Percentiles rank a stretch among this genome's conserved stretches.
Evolutionary conservation across 148 eudicot genomes (phyloP).

Genomic region (Vaccinium vitisidaea): DNA sequence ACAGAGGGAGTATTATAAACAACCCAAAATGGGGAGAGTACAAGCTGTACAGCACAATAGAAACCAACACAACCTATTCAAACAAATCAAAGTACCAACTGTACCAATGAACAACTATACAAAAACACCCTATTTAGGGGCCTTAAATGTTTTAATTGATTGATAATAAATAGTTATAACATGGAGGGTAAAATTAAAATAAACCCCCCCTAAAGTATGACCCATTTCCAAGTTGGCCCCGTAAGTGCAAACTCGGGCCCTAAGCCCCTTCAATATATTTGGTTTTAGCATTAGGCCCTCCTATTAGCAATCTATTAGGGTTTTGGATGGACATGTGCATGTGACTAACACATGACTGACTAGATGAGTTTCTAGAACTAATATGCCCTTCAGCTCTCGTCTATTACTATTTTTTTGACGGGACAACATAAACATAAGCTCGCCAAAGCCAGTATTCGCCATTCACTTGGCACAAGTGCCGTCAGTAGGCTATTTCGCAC

Average conservation of each 20-base stretch:
- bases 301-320: neutral
- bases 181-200: neutral
- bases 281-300: neutral
- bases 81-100: no score
- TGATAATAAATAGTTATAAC: no score
- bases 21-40: no score
- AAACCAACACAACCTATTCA: no score
- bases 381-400: neutral
- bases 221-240: neutral
- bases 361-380: neutral
- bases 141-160: no score
- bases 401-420: neutral
- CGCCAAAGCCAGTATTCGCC: neutral
- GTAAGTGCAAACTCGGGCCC: neutral
- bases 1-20: no score
- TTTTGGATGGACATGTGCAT: neutral
- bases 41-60: no score
- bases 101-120: no score
- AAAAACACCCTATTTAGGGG: no score
- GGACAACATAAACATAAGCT: neutral
- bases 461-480: neutral
- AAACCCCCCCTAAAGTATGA: neutral
- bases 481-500: neutral
- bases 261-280: neutral
- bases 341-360: neutral